Percentiles rank a stretch among this genome's conserved stretches.
Conservation (phyloP, 257 asterid genomes). For the Ligustrum vulgare region DNA sequence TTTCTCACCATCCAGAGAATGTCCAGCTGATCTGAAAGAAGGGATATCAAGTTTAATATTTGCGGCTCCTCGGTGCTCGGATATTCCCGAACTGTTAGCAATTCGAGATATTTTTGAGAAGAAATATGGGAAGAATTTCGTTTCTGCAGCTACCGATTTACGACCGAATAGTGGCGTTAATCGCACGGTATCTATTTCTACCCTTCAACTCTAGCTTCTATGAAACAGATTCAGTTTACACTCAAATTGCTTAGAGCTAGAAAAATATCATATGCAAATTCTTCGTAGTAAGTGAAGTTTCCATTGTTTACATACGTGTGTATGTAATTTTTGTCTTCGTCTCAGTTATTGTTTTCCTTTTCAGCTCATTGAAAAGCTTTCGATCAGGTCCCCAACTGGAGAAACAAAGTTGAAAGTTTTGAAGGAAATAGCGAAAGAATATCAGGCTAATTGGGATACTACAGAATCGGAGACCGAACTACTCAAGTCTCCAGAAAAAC, state of each 20-base stretch:
- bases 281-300: background rate
- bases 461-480: constrained; percentile 79
- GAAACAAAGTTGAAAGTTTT: constrained; percentile 76
- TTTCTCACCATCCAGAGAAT: constrained; percentile 57
- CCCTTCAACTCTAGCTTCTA: background rate
- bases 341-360: constrained; percentile 14
- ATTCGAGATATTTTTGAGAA: constrained; percentile 74
- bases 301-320: background rate
- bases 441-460: constrained; percentile 88
- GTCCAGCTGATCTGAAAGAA: constrained; percentile 97
- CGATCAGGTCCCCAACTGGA: constrained; percentile 85
- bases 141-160: constrained; percentile 85
- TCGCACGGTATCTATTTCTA: constrained; percentile 54
- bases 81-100: constrained; percentile 80
- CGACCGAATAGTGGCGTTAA: constrained; percentile 94
- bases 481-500: constrained; percentile 89
- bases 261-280: background rate
- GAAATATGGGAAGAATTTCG: constrained; percentile 91
- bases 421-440: constrained; percentile 94
- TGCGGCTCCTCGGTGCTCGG: constrained; percentile 97
- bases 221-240: background rate
- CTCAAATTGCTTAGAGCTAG: background rate
- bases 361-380: constrained; percentile 96
- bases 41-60: constrained; percentile 86
- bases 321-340: background rate